Percentiles rank a stretch among this genome's conserved stretches.
Evolutionary conservation across 2,329 filamentous ascomycete species (phyloP).

Genomic region (Exutisphaerella laricina): DNA sequence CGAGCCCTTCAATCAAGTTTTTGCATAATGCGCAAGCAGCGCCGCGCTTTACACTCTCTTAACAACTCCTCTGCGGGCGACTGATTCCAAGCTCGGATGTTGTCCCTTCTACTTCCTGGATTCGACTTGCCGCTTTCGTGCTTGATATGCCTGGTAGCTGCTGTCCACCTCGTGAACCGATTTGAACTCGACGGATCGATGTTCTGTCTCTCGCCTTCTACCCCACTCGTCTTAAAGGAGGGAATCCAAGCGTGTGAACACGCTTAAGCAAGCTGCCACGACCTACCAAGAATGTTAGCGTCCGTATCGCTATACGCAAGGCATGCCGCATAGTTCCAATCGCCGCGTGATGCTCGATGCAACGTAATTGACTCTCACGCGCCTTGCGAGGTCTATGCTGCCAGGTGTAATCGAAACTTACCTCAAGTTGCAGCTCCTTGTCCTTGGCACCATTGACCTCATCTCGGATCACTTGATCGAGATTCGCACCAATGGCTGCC

Average conservation of each 20-base stretch:
- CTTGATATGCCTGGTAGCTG: not conserved
- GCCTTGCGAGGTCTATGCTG: not conserved
- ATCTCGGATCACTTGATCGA: constrained; percentile 80
- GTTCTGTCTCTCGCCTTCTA: not conserved
- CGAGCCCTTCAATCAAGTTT: too few species aligned
- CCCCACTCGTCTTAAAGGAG: constrained; percentile 78
- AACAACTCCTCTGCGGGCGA: too few species aligned
- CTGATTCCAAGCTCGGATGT: too few species aligned
- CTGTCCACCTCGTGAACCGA: not conserved
- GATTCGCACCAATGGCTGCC: constrained; percentile 83
- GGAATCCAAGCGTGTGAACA: constrained; percentile 96
- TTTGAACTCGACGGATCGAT: too few species aligned
- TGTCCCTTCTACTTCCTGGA: too few species aligned
- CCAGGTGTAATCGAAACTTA: too few species aligned
- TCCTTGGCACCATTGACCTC: constrained; percentile 84
- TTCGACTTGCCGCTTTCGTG: too few species aligned
- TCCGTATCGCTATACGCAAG: not conserved
- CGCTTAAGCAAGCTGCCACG: constrained; percentile 90
- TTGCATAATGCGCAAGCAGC: too few species aligned
- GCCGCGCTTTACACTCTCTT: too few species aligned
- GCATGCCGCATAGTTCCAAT: not conserved
- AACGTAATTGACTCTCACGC: not conserved
- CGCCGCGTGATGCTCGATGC: not conserved
- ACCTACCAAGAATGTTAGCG: constrained; percentile 45
- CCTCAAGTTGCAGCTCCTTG: constrained; percentile 93